Percentiles rank a stretch among this genome's conserved stretches.
Conservation (phyloP, 805 yeast species). For the Pichia scutulata region DNA sequence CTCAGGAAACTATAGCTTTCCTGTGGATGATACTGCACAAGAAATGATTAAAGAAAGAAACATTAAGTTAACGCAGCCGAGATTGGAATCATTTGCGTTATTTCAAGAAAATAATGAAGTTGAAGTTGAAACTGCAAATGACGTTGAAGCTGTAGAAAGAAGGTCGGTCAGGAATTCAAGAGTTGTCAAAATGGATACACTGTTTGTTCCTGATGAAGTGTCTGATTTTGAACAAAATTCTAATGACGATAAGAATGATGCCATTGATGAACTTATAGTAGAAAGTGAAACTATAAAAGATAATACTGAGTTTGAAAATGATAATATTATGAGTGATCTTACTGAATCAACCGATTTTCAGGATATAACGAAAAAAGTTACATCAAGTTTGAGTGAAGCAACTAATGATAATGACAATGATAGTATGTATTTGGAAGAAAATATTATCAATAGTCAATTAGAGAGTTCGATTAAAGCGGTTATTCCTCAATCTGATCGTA, state of each 20-base stretch:
- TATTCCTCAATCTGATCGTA: neutral
- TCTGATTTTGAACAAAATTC: constrained; percentile 4
- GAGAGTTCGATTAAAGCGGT: neutral
- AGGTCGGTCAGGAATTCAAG: neutral
- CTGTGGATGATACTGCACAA: constrained; percentile 4
- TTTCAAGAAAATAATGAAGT: constrained; percentile 3
- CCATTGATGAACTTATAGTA: neutral
- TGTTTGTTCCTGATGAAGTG: neutral
- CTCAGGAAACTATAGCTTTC: constrained; percentile 9
- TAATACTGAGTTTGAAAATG: neutral
- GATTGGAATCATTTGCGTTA: constrained; percentile 9
- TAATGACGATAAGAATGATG: neutral
- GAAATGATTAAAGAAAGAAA: constrained; percentile 4
- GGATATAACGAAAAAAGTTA: neutral
- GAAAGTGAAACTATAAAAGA: neutral
- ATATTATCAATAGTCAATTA: neutral
- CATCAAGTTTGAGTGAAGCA: neutral
- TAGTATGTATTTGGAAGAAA: neutral
- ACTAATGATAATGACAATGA: neutral
- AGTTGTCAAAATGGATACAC: neutral
- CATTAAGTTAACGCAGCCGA: constrained; percentile 1
- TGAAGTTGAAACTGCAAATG: constrained; percentile 1
- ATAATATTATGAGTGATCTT: neutral
- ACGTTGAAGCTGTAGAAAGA: constrained; percentile 4
- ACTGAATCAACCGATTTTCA: neutral